Evolutionary conservation across 1,139 yeast species (phyloP), one percentile per base, ranked within the genome.

Genomic region (Sugiyamaella grinbergsii): DNA sequence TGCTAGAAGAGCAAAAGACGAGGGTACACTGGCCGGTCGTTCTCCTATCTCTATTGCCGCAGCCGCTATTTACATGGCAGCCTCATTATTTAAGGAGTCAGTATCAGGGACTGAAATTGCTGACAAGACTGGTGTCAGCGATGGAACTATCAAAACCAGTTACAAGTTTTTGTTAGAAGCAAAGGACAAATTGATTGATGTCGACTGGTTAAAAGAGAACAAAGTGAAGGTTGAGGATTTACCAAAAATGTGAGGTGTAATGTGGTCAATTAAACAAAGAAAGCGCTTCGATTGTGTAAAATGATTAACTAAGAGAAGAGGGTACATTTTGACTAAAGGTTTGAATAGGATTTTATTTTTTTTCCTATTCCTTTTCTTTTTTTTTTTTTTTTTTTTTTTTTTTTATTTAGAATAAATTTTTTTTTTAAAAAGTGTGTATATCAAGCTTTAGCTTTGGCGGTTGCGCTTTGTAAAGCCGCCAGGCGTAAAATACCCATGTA

Each of bases 1-100:
- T 60, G 97, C 96, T 2, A 81, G 90, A 66, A 79, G 83, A 57
- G 89, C 95, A 62, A 88, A 89, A 64, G 96, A 87, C 54, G 85
- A 85, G 54, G 97, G 97, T 50, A 95, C 94, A 24, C 77, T 93
- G 64, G 98, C 96, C 6, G 98, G 98, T 62, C 81, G 97, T 61
- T 89, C 97, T 1, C 98, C 98, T 28, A 91, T 93, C 47, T 93
- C 98, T 33, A 89, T 93, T 63, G 98, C 98, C 0, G 98, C 98
- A 5, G 95, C 98, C 0, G 96, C 95, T 2, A 93, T 93, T 48
- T 93, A 91, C 71, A 85, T 93, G 87, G 90, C 97, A 3, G 86
- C 94, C 4, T 74, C 87, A 13, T 73, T 93, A 20, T 91, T 91
- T 69, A 88, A 88, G 33, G 83, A 75, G 52, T 69, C 67, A 20